phyloP scores from a whole-genome alignment of 345 rosid genomes.

The Hibiscus trionum region DNA sequence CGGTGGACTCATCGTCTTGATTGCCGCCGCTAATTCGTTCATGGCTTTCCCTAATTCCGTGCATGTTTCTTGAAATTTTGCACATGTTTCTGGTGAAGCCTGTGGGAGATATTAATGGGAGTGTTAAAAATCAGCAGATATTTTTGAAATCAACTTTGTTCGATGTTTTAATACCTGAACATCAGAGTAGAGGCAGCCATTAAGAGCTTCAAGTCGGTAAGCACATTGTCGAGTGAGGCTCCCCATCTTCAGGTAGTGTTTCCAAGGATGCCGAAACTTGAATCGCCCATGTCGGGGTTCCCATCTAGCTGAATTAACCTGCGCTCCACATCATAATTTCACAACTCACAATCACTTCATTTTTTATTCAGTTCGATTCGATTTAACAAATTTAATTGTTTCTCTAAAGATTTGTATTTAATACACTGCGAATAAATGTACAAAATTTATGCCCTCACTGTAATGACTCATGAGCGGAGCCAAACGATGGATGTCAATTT shows the following conservation, averaged over 20 bases:
- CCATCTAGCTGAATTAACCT: conserved; percentile 86
- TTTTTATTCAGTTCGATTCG: neutral
- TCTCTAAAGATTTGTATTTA: neutral
- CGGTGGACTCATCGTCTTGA: conserved; percentile 39
- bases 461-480: too few relatives aligned
- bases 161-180: conserved; percentile 25
- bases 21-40: conserved; percentile 42
- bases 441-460: too few relatives aligned
- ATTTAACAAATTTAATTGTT: neutral
- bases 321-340: neutral
- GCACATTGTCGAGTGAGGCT: conserved; percentile 50
- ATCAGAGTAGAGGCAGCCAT: conserved; percentile 38
- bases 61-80: conserved; percentile 33
- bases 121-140: neutral
- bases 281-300: conserved; percentile 77
- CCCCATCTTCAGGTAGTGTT: conserved; percentile 50
- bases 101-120: conserved; percentile 14
- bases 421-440: too few relatives aligned
- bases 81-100: conserved; percentile 33
- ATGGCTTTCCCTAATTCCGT: conserved; percentile 40
- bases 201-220: conserved; percentile 49
- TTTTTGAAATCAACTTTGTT: neutral
- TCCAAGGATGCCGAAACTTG: conserved; percentile 72
- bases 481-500: too few relatives aligned
- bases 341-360: neutral